Evolutionary conservation across 2,329 filamentous ascomycete species (phyloP), one percentile per base, ranked within the genome.

Genomic region (Epichloe bromicola): DNA sequence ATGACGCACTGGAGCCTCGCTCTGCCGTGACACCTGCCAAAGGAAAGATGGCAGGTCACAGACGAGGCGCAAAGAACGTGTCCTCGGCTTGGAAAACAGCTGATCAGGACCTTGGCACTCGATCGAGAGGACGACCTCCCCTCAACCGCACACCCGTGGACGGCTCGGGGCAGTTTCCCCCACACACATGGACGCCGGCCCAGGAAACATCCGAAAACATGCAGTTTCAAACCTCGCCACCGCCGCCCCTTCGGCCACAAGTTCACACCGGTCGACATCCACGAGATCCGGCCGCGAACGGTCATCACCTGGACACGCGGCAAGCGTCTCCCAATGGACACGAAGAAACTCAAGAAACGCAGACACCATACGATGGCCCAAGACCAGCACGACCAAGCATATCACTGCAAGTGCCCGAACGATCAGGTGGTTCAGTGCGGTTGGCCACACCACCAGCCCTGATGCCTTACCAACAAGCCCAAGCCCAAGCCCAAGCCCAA

Each of bases 21-120:
- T 89, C 88, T 1, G 86, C 86, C 3, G 73, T 86, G n/a, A 86
- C 83, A 4, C 81, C 84, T 1, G 80, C 77, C 49, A 82, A 74
- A 55, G 66, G 69, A 2, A 74, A 77, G 53, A 66, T 73, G 17
- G 49, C 60, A 3, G 51, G 56, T 11, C 65, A 65, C 51, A 79
- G 87, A 4, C 86, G 94, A 63, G 89, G 89, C 0, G 86, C 88
- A 0, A 80, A 80, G 61, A 88, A 87, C 6, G 88, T 95, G 0
- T 95, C 89, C 1, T 95, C 89, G 10, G 90, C 90, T 1, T 96
- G 90, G 90, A 81, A 85, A 51, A 80, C 80, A 55, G 79, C 76
- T 53, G 78, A 78, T 15, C 72, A 75, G 39, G 73, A 80, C 12
- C 70, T 78, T 1, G 79, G 75, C 3, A 83, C 84, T 2, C 94